A percentile compares a stretch with the other conserved stretches of the same genome.
These are phyloP conservation scores for Lasiodiplodia sp. DNA, from an alignment of 2,329 filamentous ascomycete genomes.

Conservation along the genomic window DNA sequence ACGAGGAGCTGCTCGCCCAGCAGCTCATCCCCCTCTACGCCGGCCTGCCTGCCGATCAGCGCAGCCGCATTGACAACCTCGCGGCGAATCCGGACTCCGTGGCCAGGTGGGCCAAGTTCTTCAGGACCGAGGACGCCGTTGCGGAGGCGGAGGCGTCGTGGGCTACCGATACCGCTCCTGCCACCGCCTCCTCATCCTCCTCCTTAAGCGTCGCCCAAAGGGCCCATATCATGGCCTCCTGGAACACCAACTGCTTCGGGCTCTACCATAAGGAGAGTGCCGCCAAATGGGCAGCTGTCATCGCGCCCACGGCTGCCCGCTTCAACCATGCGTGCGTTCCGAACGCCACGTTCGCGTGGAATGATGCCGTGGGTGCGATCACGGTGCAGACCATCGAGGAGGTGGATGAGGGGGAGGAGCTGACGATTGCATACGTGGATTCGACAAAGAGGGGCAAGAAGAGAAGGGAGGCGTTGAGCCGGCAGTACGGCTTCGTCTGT, in stretches of 20 bases:
- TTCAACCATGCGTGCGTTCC: slow-evolving; percentile 34
- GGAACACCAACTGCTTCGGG: neutral
- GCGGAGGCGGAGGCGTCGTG: neutral
- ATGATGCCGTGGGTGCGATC: slow-evolving; percentile 38
- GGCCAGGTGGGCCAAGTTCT: neutral
- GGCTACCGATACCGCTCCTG: too few relatives aligned
- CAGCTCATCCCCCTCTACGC: neutral
- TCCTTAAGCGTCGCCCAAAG: neutral
- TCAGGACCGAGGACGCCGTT: neutral
- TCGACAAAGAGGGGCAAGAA: slow-evolving; percentile 41
- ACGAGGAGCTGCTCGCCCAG: neutral
- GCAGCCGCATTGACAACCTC: neutral
- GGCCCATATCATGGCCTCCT: slow-evolving; percentile 1
- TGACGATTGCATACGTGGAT: slow-evolving; percentile 49
- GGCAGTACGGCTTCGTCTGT: slow-evolving; percentile 43
- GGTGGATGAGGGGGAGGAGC: slow-evolving; percentile 46
- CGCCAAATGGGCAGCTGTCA: neutral
- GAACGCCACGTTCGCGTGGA: slow-evolving; percentile 46
- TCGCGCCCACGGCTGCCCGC: slow-evolving; percentile 5
- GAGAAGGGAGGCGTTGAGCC: slow-evolving; percentile 44
- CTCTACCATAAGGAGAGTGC: neutral
- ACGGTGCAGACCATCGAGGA: slow-evolving; percentile 46
- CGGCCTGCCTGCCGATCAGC: neutral
- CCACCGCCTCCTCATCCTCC: neutral
- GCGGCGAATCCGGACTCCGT: neutral